Evolutionary conservation across 108 stramenopile genomes (phyloP).

Genomic region (Mayamaea pseudoterrestris): DNA sequence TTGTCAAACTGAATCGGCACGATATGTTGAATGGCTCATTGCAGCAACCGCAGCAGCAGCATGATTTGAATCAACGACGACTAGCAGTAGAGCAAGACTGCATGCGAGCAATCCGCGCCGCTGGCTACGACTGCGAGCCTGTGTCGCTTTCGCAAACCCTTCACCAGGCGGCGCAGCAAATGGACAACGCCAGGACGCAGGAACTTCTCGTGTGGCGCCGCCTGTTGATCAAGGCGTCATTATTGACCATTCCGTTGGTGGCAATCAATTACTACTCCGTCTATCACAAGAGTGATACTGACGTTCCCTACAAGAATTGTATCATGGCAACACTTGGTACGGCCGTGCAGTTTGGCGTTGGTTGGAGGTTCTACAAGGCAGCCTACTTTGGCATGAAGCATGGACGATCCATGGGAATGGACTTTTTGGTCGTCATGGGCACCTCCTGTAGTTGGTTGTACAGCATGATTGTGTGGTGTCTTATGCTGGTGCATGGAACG

Average conservation of each 20-base stretch:
- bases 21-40: no score
- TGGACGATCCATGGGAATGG: constrained; percentile 76
- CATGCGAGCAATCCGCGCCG: constrained; percentile 20
- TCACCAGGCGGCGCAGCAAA: constrained; percentile 29
- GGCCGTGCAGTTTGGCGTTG: constrained; percentile 69
- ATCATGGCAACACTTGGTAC: constrained; percentile 27
- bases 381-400: constrained; percentile 49
- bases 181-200: constrained; percentile 27
- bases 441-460: constrained; percentile 87
- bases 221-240: constrained; percentile 18
- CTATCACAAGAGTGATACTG: not conserved
- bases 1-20: constrained; percentile 3
- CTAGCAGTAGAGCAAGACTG: constrained; percentile 23
- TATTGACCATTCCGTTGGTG: constrained; percentile 44
- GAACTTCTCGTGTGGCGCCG: constrained; percentile 38
- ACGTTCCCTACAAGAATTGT: constrained; percentile 6
- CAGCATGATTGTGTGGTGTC: constrained; percentile 27
- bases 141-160: constrained; percentile 10
- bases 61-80: not conserved
- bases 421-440: constrained; percentile 86
- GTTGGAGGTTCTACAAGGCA: constrained; percentile 53
- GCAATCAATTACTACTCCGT: constrained; percentile 23
- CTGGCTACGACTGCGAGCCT: constrained; percentile 34
- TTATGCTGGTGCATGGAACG: not conserved
- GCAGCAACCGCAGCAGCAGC: not conserved